Evolutionary conservation across 345 rosid species (phyloP), one percentile per base, ranked within the genome.

Genomic region (Boechera stricta): DNA sequence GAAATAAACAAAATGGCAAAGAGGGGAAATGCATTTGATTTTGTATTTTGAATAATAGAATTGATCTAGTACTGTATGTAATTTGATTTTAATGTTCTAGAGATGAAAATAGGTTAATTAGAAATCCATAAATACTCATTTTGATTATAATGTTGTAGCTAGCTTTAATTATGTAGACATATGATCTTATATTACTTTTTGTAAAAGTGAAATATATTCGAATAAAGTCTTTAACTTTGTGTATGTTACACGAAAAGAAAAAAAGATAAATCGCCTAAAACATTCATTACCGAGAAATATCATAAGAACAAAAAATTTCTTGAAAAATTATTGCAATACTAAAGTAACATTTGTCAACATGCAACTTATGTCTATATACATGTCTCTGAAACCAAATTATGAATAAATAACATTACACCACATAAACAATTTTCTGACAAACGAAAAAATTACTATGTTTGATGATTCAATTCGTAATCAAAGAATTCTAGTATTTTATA

Each of bases 171-270:
- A 64, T 45, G 11, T 9, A 44, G 18, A 24, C n/a, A 6, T 18
- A 38, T 6, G 53, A 64, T 45, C 38, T 64, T 41, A 24, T 33
- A 10, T 35, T 44, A 33, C 31, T 26, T 28, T 54, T 35, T 28
- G 21, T 64, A 45, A 9, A 67, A 57, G 54, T 57, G 32, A 29
- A 16, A 26, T 38, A 71, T 54, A 21, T n/a, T 38, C 7, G 72
- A 71, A 71, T 64, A 56, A 71, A 77, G 72, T 71, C 38, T 21
- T 70, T 2, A 21, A 32, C 56, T 77, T 77, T 71, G 53, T 58
- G 67, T 12, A 65, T 33, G 77, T 58, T 39, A 66, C 63, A 72
- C 69, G 59, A 29, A 57, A 64, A 77, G 77, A 57, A 56, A 57
- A 56, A 64, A 76, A 68, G 69, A 77, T 45, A 2, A 4, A 45